These are phyloP conservation scores for Tetradesmus lagerheimii DNA, from an alignment of 139 green algal genomes.

Conservation along the genomic window DNA sequence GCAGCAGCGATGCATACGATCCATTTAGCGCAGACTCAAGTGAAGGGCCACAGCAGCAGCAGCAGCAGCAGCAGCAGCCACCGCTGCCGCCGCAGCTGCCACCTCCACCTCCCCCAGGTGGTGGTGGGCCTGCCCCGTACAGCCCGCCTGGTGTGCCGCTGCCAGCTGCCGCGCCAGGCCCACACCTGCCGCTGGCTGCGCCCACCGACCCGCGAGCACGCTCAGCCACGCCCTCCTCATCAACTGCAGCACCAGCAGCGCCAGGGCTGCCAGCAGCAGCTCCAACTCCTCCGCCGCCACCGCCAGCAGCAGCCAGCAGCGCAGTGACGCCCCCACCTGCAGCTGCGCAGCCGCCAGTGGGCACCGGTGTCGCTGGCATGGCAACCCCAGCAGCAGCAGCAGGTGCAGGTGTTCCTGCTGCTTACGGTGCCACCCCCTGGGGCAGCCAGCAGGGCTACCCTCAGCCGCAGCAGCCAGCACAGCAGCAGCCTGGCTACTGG, in stretches of 20 bases:
- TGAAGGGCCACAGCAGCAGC: not conserved
- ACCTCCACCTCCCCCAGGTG: not conserved
- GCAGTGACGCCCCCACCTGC: not conserved
- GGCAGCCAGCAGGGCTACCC: not conserved
- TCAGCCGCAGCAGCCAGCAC: not conserved
- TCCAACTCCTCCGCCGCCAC: not conserved
- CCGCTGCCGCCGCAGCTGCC: no score
- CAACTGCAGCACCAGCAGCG: not conserved
- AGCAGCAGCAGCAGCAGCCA: conserved; percentile 13
- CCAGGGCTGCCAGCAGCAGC: not conserved
- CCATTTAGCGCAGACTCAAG: conserved; percentile 31
- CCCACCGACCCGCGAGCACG: conserved; percentile 5
- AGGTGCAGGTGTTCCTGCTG: not conserved
- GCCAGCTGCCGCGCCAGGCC: no score
- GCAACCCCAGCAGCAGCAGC: conserved; percentile 13
- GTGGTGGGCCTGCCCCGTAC: not conserved
- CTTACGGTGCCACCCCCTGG: not conserved
- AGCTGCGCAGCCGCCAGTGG: not conserved
- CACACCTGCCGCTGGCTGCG: not conserved
- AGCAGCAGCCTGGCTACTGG: not conserved
- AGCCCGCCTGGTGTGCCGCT: not conserved
- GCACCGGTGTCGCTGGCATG: not conserved
- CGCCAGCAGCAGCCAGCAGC: not conserved
- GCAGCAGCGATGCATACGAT: conserved; percentile 13
- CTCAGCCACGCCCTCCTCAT: not conserved